A percentile compares a stretch with the other conserved stretches of the same genome.
Evolutionary conservation across 257 asterid species (phyloP).

Genomic region (Striga asiatica): DNA sequence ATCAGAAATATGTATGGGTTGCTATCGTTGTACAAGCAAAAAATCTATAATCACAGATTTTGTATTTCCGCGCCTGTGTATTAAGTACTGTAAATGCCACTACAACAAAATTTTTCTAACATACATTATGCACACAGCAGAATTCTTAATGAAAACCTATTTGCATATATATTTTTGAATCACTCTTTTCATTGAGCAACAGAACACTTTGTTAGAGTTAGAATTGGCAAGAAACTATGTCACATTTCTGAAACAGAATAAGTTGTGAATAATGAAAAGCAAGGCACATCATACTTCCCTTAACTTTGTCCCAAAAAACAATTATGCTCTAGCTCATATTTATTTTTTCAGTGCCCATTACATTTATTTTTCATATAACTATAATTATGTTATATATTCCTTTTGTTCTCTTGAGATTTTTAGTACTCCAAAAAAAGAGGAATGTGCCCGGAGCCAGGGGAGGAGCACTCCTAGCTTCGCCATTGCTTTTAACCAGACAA

Average conservation of each 20-base stretch:
- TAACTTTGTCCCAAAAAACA: too few relatives aligned
- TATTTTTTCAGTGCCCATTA: too few relatives aligned
- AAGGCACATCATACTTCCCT: too few relatives aligned
- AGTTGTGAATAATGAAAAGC: slow-evolving; percentile 3
- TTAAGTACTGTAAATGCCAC: neutral
- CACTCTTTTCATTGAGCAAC: neutral
- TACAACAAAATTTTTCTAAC: slow-evolving; percentile 7
- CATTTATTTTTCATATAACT: too few relatives aligned
- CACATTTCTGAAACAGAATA: neutral
- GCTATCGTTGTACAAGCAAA: neutral
- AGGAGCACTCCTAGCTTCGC: too few relatives aligned
- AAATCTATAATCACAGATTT: neutral
- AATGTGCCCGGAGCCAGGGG: too few relatives aligned
- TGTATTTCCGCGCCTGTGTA: neutral
- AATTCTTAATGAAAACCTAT: neutral
- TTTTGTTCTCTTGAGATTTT: too few relatives aligned
- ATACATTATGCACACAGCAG: neutral
- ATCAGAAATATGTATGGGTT: slow-evolving; percentile 2
- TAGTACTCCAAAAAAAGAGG: too few relatives aligned
- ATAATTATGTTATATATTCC: too few relatives aligned
- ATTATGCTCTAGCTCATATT: too few relatives aligned
- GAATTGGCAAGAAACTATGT: neutral
- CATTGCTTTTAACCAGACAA: slow-evolving; percentile 13
- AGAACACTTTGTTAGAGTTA: neutral
- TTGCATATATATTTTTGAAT: neutral